Evolutionary conservation across 176 grass and related monocot genomes (phyloP).

Genomic region (Alloteropsis semialata): DNA sequence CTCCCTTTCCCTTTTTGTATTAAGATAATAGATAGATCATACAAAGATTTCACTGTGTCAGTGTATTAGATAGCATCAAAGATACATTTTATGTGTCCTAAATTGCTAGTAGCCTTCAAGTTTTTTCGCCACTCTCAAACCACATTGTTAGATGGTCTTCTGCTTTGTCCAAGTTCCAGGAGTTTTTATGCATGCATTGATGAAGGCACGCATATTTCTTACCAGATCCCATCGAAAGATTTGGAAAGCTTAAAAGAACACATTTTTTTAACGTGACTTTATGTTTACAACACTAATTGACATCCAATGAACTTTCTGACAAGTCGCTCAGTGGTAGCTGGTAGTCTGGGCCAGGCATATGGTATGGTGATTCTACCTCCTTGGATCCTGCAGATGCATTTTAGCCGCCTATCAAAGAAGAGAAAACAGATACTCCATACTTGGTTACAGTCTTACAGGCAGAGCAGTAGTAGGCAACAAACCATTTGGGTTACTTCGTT

Average conservation of each 20-base stretch:
- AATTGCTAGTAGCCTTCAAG: no score
- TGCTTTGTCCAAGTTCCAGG: conserved; percentile 76
- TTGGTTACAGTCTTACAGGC: conserved; percentile 24
- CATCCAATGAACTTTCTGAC: conserved; percentile 76
- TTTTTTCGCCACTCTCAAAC: no score
- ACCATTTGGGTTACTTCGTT: conserved; percentile 37
- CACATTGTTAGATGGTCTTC: conserved; percentile 63
- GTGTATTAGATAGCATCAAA: no score
- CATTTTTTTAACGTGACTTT: not conserved
- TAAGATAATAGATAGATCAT: no score
- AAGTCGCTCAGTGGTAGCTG: conserved; percentile 80
- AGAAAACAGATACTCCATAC: conserved; percentile 50
- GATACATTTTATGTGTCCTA: no score
- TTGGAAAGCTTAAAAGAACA: conserved; percentile 26
- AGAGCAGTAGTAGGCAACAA: no score
- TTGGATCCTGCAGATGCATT: conserved; percentile 40
- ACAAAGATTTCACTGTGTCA: no score
- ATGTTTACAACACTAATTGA: conserved; percentile 7
- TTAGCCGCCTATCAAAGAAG: conserved; percentile 55
- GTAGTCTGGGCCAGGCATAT: conserved; percentile 58
- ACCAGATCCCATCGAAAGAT: conserved; percentile 79
- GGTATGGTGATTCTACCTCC: conserved; percentile 55
- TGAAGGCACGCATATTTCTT: conserved; percentile 84
- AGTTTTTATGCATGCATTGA: conserved; percentile 94
- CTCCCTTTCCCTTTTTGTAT: no score